Conservation (phyloP, 1,139 yeast species). For the Chernovozyma sophiae-reginae region DNA sequence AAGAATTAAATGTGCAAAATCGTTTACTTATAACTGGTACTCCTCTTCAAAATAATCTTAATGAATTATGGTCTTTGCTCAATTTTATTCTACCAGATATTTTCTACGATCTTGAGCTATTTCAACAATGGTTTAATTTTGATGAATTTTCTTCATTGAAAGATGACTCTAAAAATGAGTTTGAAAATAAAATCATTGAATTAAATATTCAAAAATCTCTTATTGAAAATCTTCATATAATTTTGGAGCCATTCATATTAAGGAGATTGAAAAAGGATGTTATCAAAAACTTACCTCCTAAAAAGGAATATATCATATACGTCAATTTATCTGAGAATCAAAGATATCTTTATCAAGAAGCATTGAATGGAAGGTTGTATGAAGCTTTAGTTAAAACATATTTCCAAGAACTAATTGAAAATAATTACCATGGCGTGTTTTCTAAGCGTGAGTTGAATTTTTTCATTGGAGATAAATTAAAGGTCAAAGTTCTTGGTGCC, state of each 20-base stretch:
- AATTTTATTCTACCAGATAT: slow-evolving; percentile 90
- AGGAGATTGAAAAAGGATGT: slow-evolving; percentile 79
- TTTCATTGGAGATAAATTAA: slow-evolving; percentile 28
- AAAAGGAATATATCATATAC: slow-evolving; percentile 81
- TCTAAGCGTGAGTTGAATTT: slow-evolving; percentile 31
- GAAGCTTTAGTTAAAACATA: slow-evolving; percentile 39
- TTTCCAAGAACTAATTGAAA: slow-evolving; percentile 42
- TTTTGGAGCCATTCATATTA: slow-evolving; percentile 80
- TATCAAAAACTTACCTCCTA: slow-evolving; percentile 66
- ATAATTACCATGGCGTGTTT: slow-evolving; percentile 24
- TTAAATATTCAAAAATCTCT: slow-evolving; percentile 62
- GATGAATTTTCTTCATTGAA: slow-evolving; percentile 45
- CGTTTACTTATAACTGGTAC: slow-evolving; percentile 85
- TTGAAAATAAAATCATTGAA: slow-evolving; percentile 43
- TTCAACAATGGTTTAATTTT: slow-evolving; percentile 92
- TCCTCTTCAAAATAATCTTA: slow-evolving; percentile 84
- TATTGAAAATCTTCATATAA: slow-evolving; percentile 76
- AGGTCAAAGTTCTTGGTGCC: neutral
- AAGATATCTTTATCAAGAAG: slow-evolving; percentile 56
- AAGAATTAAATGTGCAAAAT: slow-evolving; percentile 61
- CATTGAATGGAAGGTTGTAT: slow-evolving; percentile 46
- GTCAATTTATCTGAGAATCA: slow-evolving; percentile 65
- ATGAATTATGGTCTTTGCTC: slow-evolving; percentile 85
- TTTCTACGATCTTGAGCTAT: slow-evolving; percentile 81
- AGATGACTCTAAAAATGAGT: slow-evolving; percentile 29